Percentiles rank a stretch among this genome's conserved stretches.
Conservation (phyloP, 2,329 filamentous ascomycete genomes). For the Metarhizium guizhouense region DNA sequence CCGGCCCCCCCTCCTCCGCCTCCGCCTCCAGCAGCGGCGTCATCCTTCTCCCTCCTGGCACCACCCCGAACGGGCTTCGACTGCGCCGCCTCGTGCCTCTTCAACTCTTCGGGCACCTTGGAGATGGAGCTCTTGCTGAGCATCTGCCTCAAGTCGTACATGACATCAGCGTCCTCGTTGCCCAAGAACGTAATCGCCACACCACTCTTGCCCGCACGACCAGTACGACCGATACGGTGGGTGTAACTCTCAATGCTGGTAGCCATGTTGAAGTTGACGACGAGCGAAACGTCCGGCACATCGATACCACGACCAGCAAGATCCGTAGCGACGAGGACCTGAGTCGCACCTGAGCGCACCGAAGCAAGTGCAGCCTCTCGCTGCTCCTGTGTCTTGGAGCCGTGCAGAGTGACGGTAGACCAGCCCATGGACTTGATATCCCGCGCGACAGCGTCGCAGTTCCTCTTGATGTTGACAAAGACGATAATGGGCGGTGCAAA, state of each 20-base stretch:
- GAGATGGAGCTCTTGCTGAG: conserved; percentile 82
- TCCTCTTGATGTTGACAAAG: conserved; percentile 99
- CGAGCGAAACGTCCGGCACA: conserved; percentile 84
- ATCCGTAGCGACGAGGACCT: conserved; percentile 92
- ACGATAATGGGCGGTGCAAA: conserved; percentile 92
- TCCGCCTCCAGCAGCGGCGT: conserved; percentile 10
- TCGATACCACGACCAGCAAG: conserved; percentile 96
- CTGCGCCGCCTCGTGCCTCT: conserved; percentile 85
- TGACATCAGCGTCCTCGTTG: conserved; percentile 76
- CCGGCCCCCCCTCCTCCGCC: conserved; percentile 7
- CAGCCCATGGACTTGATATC: conserved; percentile 95
- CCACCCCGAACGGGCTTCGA: conserved; percentile 53
- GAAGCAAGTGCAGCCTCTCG: conserved; percentile 83
- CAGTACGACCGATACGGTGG: conserved; percentile 91
- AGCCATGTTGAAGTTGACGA: conserved; percentile 99
- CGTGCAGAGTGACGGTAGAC: conserved; percentile 82
- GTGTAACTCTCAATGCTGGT: conserved; percentile 89
- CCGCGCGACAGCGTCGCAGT: conserved; percentile 88
- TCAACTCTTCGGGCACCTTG: conserved; percentile 82
- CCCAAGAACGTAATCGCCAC: conserved; percentile 93
- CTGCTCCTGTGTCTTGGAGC: conserved; percentile 95
- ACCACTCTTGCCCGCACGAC: conserved; percentile 94
- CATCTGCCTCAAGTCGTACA: conserved; percentile 96
- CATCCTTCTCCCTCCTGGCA: conserved; percentile 21
- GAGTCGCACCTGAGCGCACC: conserved; percentile 70